These are phyloP conservation scores for Xylariaceae sp. DNA, from an alignment of 2,329 filamentous ascomycete species.

Conservation along the genomic window DNA sequence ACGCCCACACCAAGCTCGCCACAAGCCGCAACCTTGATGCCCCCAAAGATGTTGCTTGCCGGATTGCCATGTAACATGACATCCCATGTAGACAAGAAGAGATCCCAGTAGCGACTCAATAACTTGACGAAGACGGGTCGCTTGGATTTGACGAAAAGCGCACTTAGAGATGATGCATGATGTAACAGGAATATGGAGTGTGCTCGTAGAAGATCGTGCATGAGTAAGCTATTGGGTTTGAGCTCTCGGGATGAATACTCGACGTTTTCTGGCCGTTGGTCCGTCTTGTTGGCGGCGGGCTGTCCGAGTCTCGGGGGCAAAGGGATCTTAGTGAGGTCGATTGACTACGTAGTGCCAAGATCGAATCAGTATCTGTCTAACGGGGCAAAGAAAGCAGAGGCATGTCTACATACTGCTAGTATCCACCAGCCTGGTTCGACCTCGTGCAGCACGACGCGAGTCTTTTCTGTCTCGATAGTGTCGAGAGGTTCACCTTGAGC, in stretches of 20 bases:
- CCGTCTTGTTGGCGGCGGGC: constrained; percentile 40
- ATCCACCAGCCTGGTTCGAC: constrained; percentile 96
- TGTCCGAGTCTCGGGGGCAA: constrained; percentile 62
- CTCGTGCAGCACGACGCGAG: constrained; percentile 83
- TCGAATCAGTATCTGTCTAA: constrained; percentile 19
- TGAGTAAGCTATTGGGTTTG: constrained; percentile 77
- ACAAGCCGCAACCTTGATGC: constrained; percentile 85
- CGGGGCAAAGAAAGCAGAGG: neutral
- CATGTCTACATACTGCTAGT: constrained; percentile 69
- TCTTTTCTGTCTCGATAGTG: constrained; percentile 88
- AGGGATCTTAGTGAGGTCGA: constrained; percentile 77
- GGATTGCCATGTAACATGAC: constrained; percentile 91
- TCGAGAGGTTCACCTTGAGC: constrained; percentile 78
- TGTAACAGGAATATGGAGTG: constrained; percentile 87
- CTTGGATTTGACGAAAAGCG: constrained; percentile 68
- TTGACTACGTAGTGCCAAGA: constrained; percentile 58
- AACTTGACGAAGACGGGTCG: constrained; percentile 73
- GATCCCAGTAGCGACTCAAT: constrained; percentile 81
- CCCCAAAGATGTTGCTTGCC: constrained; percentile 76
- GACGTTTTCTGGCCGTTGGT: constrained; percentile 53
- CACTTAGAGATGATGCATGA: constrained; percentile 76
- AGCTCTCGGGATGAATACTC: constrained; percentile 93
- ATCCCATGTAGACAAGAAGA: constrained; percentile 76
- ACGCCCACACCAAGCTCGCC: constrained; percentile 94
- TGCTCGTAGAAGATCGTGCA: constrained; percentile 81